Evolutionary conservation across 306 rosid species (phyloP), one percentile per base, ranked within the genome.

Genomic region (Citrullus colocynthis): DNA sequence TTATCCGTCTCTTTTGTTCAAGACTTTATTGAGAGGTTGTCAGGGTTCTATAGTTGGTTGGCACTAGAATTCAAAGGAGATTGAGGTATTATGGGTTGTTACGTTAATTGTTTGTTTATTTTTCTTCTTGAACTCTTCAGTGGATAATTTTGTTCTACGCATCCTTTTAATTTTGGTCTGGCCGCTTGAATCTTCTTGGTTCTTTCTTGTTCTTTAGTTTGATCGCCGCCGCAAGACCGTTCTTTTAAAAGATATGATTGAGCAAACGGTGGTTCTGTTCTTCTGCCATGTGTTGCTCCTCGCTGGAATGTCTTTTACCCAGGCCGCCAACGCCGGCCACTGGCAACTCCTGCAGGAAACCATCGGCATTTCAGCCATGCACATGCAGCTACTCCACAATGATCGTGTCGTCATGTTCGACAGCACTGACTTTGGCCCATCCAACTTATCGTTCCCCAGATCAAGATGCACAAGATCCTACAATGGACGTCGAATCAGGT

Each of bases 291-390:
- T 69, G 57, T 52, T 7, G 55, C 34, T 56, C 5, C n/a, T 66
- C 9, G 75, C 75, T 20, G 56, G 75, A 21, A 44, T 69, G 18
- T 69, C 56, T 44, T 48, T 73, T 28, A 10, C 79, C 1, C 6
- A 67, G 1, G 79, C 79, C 41, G 81, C 84, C 66, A 3, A 4
- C 58, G 60, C 59, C 1, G 96, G 93, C 0, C 75, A 61, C 42
- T 91, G 97, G 98, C 54, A 82, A 57, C 76, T 85, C 8, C 72
- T 93, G 5, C 88, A 87, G 16, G 55, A 79, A 10, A 91, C 44
- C 89, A 88, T 93, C 0, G 98, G 98, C 82, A 85, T 93, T 6
- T 83, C 90, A 0, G 93, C 92, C 80, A 91, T 93, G 98, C 98
- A 93, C 96, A 91, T 93, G 98, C 98, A 93, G 65, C 83, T 93